Conservation (phyloP, 2,329 filamentous ascomycete genomes). For the Pyrenochaeta sp. region DNA sequence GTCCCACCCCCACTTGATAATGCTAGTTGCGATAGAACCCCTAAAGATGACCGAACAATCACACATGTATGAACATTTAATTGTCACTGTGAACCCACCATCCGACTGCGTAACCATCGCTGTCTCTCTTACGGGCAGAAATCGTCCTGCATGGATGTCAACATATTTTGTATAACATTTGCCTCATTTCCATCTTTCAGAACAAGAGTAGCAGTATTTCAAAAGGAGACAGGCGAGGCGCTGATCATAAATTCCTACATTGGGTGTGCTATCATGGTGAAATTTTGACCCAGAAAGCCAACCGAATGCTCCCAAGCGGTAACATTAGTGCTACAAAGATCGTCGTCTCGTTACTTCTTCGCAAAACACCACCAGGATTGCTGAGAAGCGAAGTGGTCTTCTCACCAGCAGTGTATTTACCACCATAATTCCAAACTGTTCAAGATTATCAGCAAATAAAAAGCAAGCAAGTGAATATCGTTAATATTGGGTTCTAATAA, state of each 20-base stretch:
- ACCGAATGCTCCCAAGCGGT: too few species aligned
- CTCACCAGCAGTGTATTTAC: conserved; percentile 6
- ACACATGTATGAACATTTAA: too few species aligned
- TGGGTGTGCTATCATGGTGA: conserved; percentile 38
- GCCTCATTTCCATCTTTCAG: too few species aligned
- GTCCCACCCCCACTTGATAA: too few species aligned
- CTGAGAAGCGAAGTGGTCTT: conserved; percentile 6
- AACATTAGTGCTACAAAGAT: conserved; percentile 42
- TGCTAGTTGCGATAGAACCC: too few species aligned
- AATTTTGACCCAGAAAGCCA: conserved; percentile 52
- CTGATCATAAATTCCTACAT: conserved; percentile 57
- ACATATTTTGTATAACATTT: too few species aligned
- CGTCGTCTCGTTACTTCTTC: conserved; percentile 44
- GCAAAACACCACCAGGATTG: not conserved
- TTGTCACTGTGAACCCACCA: too few species aligned
- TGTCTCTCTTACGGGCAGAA: too few species aligned
- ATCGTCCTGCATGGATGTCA: too few species aligned
- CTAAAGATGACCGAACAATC: too few species aligned
- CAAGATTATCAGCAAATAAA: not conserved
- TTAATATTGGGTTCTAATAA: not conserved
- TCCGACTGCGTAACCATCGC: too few species aligned
- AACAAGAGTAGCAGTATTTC: too few species aligned
- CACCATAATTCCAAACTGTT: conserved; percentile 56
- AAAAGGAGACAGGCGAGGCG: conserved; percentile 55
- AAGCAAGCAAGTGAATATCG: not conserved